These are phyloP conservation scores for Rhizophora mangle DNA, from an alignment of 345 rosid species.

Conservation along the genomic window DNA sequence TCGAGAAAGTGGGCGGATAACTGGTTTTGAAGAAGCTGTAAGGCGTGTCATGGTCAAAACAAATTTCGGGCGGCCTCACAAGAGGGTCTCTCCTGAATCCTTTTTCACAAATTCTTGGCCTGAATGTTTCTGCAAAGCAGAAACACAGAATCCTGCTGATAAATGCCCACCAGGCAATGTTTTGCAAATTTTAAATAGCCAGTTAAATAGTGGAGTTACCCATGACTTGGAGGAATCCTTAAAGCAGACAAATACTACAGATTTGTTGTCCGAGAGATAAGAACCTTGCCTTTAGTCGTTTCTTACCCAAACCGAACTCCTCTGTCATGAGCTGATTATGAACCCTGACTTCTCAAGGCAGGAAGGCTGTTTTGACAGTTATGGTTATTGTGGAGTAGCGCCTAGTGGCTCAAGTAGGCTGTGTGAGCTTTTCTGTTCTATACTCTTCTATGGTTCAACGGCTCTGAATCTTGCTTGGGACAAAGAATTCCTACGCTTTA, in stretches of 20 bases:
- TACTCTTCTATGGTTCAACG: too few relatives aligned
- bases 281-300: background rate
- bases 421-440: too few relatives aligned
- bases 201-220: constrained; percentile 41
- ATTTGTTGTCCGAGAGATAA: constrained; percentile 42
- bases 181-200: constrained; percentile 60
- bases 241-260: constrained; percentile 41
- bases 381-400: background rate
- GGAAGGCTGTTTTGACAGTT: background rate
- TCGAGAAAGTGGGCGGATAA: constrained; percentile 60
- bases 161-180: constrained; percentile 90
- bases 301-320: too few relatives aligned
- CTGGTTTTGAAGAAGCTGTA: constrained; percentile 76
- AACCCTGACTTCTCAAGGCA: too few relatives aligned
- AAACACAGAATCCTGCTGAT: constrained; percentile 59
- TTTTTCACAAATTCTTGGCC: constrained; percentile 99
- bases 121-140: constrained; percentile 85
- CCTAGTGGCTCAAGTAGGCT: background rate
- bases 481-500: background rate
- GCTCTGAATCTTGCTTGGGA: background rate
- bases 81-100: constrained; percentile 84
- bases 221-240: constrained; percentile 42
- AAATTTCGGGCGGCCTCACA: constrained; percentile 94
- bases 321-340: too few relatives aligned
- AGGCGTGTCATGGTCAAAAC: constrained; percentile 78